Conservation (phyloP, 2,329 filamentous ascomycete genomes). For the Diaporthe caulivora region DNA sequence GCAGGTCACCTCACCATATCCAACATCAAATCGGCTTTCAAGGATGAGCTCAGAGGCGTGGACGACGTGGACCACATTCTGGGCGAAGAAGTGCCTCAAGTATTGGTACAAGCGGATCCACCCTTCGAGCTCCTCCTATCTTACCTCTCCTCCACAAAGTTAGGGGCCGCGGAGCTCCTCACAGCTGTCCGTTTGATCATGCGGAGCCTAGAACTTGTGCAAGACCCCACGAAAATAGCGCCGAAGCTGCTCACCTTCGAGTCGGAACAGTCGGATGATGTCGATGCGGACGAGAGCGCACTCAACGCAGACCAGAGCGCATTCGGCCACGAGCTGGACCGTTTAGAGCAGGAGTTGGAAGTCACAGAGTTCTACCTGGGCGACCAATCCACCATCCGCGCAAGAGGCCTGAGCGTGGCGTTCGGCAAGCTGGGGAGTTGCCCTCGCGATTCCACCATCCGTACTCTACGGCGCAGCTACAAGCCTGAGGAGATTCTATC, state of each 20-base stretch:
- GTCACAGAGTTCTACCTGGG: conserved; percentile 76
- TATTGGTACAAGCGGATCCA: conserved; percentile 75
- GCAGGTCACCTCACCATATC: conserved; percentile 71
- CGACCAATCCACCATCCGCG: conserved; percentile 72
- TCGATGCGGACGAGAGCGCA: conserved; percentile 45
- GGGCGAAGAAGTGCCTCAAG: conserved; percentile 71
- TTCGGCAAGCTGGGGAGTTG: conserved; percentile 78
- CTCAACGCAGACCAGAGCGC: conserved; percentile 49
- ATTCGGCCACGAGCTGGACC: conserved; percentile 68
- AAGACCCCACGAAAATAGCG: conserved; percentile 53
- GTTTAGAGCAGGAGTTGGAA: conserved; percentile 74
- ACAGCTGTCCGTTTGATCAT: conserved; percentile 75
- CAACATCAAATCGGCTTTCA: conserved; percentile 70
- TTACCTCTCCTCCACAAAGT: conserved; percentile 74
- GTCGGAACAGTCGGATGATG: conserved; percentile 42
- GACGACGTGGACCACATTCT: conserved; percentile 61
- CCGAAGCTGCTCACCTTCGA: conserved; percentile 40
- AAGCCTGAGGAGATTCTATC: conserved; percentile 77
- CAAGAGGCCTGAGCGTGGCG: conserved; percentile 74
- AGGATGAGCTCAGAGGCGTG: conserved; percentile 57
- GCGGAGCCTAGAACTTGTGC: conserved; percentile 74
- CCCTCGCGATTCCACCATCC: conserved; percentile 69
- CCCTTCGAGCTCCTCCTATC: conserved; percentile 75
- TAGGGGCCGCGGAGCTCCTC: conserved; percentile 76
- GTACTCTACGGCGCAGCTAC: conserved; percentile 73